phyloP scores from a whole-genome alignment of 352 stramenopile genomes.

The Elongisporangium anandrum region DNA sequence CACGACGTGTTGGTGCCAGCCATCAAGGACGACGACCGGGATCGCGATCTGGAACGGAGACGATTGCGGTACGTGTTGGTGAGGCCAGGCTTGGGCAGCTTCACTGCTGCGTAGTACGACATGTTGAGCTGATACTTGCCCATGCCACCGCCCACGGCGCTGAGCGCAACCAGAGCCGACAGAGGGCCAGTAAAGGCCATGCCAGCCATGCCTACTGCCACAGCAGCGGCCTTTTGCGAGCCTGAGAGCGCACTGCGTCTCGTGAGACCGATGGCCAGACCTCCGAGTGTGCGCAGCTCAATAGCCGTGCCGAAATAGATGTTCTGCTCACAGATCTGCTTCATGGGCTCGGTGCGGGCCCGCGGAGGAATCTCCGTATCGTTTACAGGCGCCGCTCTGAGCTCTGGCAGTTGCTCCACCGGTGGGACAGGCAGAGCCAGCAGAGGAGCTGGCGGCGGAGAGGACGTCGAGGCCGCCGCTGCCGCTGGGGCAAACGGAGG shows the following conservation, averaged over 20 bases:
- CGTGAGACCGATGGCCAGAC: conserved; percentile 43
- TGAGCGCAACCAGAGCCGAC: conserved; percentile 44
- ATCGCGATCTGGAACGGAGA: background rate
- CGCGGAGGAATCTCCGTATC: background rate
- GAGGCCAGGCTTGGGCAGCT: conserved; percentile 29
- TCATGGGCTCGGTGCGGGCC: conserved; percentile 8
- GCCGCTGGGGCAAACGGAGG: background rate
- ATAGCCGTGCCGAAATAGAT: conserved; percentile 38
- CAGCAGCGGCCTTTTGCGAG: conserved; percentile 47
- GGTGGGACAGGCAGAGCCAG: background rate
- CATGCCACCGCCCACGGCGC: conserved; percentile 45
- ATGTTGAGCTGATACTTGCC: conserved; percentile 73
- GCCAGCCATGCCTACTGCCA: conserved; percentile 45
- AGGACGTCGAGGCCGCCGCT: background rate
- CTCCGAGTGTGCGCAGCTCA: conserved; percentile 39
- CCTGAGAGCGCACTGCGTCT: conserved; percentile 49
- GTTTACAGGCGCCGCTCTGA: background rate
- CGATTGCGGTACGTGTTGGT: conserved; percentile 1
- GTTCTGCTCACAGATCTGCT: conserved; percentile 20
- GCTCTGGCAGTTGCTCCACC: background rate
- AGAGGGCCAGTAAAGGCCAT: conserved; percentile 48
- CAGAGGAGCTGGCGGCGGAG: background rate
- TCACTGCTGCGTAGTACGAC: conserved; percentile 30
- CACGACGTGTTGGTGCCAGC: background rate
- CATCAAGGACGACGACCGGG: background rate